phyloP scores from a whole-genome alignment of 2,329 filamentous ascomycete species.

The Aureobasidium sp. region DNA sequence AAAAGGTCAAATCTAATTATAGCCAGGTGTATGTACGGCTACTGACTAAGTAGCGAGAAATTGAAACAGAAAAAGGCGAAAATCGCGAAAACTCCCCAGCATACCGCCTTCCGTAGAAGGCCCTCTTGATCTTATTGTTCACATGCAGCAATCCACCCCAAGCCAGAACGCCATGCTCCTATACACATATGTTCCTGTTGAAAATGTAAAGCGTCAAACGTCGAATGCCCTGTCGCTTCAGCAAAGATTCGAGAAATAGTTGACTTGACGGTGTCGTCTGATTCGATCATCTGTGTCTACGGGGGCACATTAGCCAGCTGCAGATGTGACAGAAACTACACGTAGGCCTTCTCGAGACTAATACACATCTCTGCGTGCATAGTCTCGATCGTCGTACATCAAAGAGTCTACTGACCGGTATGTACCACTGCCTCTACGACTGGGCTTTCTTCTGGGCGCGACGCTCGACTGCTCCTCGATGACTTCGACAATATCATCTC shows the following conservation, averaged over 20 bases:
- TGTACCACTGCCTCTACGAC: slow-evolving; percentile 33
- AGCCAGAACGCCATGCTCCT: slow-evolving; percentile 1
- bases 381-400: slow-evolving; percentile 32
- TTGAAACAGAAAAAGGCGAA: background rate
- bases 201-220: background rate
- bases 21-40: background rate
- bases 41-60: background rate
- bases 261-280: background rate
- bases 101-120: slow-evolving; percentile 9
- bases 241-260: background rate
- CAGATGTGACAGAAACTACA: background rate
- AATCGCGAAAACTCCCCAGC: background rate
- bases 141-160: background rate
- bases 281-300: background rate
- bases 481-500: slow-evolving; percentile 52
- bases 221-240: background rate
- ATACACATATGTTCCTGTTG: background rate
- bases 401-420: slow-evolving; percentile 45
- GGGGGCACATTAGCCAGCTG: slow-evolving; percentile 14
- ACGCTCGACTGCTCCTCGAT: slow-evolving; percentile 49
- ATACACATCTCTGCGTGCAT: slow-evolving; percentile 11
- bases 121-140: background rate
- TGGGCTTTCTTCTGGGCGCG: slow-evolving; percentile 31
- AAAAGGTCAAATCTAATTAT: background rate
- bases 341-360: background rate